phyloP scores from a whole-genome alignment of 1,284 basidiomycete genomes.

The Papiliotrema terrestris region DNA sequence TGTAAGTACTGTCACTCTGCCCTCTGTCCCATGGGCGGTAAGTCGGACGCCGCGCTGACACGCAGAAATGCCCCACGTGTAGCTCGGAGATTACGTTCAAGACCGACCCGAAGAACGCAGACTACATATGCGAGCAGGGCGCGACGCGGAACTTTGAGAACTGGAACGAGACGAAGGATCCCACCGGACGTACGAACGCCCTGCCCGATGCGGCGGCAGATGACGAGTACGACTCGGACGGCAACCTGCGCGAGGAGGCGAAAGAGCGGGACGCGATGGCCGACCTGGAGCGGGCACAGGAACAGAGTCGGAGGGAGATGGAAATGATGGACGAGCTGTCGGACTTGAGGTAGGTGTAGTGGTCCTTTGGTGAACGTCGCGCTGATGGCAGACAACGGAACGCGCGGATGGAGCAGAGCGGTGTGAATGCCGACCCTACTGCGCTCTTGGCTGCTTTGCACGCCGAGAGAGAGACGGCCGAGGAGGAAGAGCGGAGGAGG shows the following conservation, averaged over 20 bases:
- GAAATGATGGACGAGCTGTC: constrained; percentile 94
- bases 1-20: constrained; percentile 60
- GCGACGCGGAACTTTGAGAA: constrained; percentile 88
- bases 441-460: constrained; percentile 39
- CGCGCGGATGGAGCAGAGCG: constrained; percentile 79
- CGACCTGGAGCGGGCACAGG: constrained; percentile 83
- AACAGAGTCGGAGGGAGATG: constrained; percentile 95
- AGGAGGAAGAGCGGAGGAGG: constrained; percentile 52
- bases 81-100: constrained; percentile 99
- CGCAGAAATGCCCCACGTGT: constrained; percentile 69
- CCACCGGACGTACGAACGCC: constrained; percentile 29
- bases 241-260: constrained; percentile 53
- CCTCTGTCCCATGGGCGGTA: background rate
- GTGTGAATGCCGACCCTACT: constrained; percentile 51
- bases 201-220: constrained; percentile 48
- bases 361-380: background rate
- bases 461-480: constrained; percentile 50
- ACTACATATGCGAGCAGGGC: constrained; percentile 87
- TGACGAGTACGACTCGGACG: constrained; percentile 58
- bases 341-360: constrained; percentile 64
- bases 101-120: constrained; percentile 97
- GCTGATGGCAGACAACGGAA: constrained; percentile 57
- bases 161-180: constrained; percentile 35
- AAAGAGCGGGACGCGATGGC: constrained; percentile 83
- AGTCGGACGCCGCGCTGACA: background rate